phyloP scores from a whole-genome alignment of 345 rosid genomes.

The Eucalyptus tenuipes region DNA sequence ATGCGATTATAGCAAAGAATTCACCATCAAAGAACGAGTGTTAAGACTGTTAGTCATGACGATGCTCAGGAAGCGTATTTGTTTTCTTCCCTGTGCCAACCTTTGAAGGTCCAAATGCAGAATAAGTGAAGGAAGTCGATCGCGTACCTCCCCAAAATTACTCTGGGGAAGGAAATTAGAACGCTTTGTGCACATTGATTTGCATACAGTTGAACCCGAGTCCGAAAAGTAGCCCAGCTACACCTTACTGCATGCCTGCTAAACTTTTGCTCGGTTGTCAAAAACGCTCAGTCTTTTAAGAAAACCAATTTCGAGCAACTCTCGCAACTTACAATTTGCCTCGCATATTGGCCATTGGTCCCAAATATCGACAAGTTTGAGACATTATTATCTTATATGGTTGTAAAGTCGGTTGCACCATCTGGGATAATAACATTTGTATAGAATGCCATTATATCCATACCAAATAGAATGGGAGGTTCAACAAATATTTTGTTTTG shows the following conservation, averaged over 20 bases:
- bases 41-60: background rate
- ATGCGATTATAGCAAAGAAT: background rate
- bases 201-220: background rate
- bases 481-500: background rate
- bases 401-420: background rate
- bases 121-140: background rate
- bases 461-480: background rate
- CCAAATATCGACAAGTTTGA: background rate
- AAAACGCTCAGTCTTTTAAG: background rate
- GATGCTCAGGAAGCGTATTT: background rate
- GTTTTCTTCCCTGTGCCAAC: background rate
- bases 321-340: background rate
- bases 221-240: background rate
- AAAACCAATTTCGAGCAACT: background rate
- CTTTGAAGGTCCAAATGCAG: background rate
- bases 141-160: background rate
- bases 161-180: background rate
- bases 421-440: background rate
- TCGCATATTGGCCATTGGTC: background rate
- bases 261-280: background rate
- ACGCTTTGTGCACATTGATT: background rate
- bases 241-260: background rate
- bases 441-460: background rate
- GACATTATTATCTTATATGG: background rate
- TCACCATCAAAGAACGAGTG: background rate